A percentile compares a stretch with the other conserved stretches of the same genome.
phyloP scores from a whole-genome alignment of 768 basidiomycete genomes.

The Auricularia cornea region DNA sequence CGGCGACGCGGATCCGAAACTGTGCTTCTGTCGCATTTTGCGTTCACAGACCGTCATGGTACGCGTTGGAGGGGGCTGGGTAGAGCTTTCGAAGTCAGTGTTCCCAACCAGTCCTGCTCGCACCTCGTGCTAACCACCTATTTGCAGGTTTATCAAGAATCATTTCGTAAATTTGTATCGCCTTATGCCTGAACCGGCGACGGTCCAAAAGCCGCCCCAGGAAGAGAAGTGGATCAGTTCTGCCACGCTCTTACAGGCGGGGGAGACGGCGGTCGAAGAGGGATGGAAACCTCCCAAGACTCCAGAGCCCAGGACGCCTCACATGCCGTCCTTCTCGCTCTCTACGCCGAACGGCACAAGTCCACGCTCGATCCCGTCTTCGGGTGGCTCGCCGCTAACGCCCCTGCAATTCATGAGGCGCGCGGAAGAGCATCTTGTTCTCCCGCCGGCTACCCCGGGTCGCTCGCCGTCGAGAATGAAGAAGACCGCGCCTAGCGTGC shows the following conservation, averaged over 20 bases:
- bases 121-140: slow-evolving; percentile 3
- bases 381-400: slow-evolving; percentile 64
- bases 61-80: slow-evolving; percentile 91
- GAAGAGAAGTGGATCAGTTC: slow-evolving; percentile 85
- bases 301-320: slow-evolving; percentile 57
- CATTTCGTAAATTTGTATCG: slow-evolving; percentile 82
- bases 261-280: slow-evolving; percentile 25
- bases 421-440: slow-evolving; percentile 36
- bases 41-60: slow-evolving; percentile 95
- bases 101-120: neutral
- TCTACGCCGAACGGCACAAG: slow-evolving; percentile 40
- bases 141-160: slow-evolving; percentile 67
- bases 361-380: slow-evolving; percentile 43
- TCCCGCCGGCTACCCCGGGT: neutral
- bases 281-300: slow-evolving; percentile 44
- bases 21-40: slow-evolving; percentile 88
- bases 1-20: slow-evolving; percentile 79
- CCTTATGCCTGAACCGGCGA: slow-evolving; percentile 56
- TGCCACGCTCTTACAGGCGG: slow-evolving; percentile 53
- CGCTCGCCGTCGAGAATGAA: neutral
- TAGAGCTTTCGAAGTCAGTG: slow-evolving; percentile 78
- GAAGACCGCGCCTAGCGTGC: neutral
- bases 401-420: slow-evolving; percentile 80
- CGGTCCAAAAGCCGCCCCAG: slow-evolving; percentile 11
- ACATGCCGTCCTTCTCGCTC: slow-evolving; percentile 54